phyloP scores from a whole-genome alignment of 371 early-diverging fungal genomes.

The Catenaria anguillulae region DNA sequence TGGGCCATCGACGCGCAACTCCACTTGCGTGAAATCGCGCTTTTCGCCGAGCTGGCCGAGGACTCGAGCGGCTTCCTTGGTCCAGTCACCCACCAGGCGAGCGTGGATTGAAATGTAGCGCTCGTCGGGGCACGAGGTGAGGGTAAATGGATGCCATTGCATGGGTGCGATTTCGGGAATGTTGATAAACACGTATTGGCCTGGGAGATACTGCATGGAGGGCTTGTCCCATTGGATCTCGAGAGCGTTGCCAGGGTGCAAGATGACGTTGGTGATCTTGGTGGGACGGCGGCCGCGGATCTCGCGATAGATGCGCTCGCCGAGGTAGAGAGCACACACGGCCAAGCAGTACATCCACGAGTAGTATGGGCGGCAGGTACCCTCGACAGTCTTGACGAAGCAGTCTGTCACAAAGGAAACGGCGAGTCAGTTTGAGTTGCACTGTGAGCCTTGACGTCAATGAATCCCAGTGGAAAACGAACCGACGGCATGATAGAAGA shows the following conservation, averaged over 20 bases:
- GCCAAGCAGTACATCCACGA: constrained; percentile 29
- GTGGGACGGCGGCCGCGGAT: constrained; percentile 30
- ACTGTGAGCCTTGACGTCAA: background rate
- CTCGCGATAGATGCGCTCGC: constrained; percentile 40
- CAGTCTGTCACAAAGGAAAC: background rate
- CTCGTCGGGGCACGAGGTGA: constrained; percentile 24
- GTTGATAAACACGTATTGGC: constrained; percentile 56
- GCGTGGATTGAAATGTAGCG: constrained; percentile 24
- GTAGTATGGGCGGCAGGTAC: constrained; percentile 28
- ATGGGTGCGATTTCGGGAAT: constrained; percentile 41
- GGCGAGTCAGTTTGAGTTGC: background rate
- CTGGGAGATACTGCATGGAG: constrained; percentile 43
- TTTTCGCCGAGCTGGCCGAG: constrained; percentile 28
- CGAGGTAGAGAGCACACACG: constrained; percentile 36
- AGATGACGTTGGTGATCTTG: constrained; percentile 41
- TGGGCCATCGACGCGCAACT: constrained; percentile 52
- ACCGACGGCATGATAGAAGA: constrained; percentile 42
- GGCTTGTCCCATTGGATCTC: constrained; percentile 50
- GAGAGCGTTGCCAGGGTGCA: constrained; percentile 51
- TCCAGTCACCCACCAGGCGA: constrained; percentile 27
- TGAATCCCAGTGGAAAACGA: background rate
- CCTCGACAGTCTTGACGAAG: constrained; percentile 7
- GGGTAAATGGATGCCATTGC: constrained; percentile 33
- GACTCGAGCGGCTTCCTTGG: constrained; percentile 14
- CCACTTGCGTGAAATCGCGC: background rate